Conservation (phyloP, 2,329 filamentous ascomycete species). For the Colletotrichum sp. region DNA sequence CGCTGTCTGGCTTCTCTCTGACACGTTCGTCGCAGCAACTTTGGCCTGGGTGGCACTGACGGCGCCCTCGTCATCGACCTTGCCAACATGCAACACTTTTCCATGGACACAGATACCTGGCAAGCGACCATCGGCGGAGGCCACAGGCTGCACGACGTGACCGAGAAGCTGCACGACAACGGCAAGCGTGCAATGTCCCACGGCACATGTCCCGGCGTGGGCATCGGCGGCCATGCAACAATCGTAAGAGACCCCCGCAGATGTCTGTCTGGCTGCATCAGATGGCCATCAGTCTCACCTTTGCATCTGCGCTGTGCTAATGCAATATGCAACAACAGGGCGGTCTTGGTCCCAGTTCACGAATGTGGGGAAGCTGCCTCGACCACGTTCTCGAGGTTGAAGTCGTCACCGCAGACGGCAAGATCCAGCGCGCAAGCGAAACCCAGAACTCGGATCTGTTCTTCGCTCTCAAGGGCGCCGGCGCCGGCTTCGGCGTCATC, state of each 20-base stretch:
- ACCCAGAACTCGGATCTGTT: constrained; percentile 58
- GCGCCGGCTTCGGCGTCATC: constrained; percentile 60
- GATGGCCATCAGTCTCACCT: neutral
- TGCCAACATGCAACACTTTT: constrained; percentile 55
- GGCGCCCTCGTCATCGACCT: constrained; percentile 61
- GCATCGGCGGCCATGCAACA: constrained; percentile 63
- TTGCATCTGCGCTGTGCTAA: neutral
- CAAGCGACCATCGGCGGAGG: constrained; percentile 61
- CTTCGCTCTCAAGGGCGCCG: constrained; percentile 61
- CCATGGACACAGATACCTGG: constrained; percentile 57
- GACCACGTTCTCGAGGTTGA: constrained; percentile 61
- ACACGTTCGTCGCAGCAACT: constrained; percentile 32
- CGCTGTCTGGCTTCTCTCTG: neutral
- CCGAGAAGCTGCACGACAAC: constrained; percentile 51
- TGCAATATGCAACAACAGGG: constrained; percentile 41
- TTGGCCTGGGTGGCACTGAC: constrained; percentile 53
- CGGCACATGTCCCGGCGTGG: constrained; percentile 64
- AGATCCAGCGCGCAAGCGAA: constrained; percentile 51
- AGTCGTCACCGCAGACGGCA: constrained; percentile 62
- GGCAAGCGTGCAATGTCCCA: constrained; percentile 64
- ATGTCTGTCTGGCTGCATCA: neutral
- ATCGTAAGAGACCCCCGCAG: constrained; percentile 44
- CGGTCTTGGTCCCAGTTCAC: constrained; percentile 61
- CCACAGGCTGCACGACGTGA: constrained; percentile 55
- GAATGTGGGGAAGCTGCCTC: constrained; percentile 62